Evolutionary conservation across 2,329 filamentous ascomycete species (phyloP).

Genomic region (Ophiocordyceps unilateralis): DNA sequence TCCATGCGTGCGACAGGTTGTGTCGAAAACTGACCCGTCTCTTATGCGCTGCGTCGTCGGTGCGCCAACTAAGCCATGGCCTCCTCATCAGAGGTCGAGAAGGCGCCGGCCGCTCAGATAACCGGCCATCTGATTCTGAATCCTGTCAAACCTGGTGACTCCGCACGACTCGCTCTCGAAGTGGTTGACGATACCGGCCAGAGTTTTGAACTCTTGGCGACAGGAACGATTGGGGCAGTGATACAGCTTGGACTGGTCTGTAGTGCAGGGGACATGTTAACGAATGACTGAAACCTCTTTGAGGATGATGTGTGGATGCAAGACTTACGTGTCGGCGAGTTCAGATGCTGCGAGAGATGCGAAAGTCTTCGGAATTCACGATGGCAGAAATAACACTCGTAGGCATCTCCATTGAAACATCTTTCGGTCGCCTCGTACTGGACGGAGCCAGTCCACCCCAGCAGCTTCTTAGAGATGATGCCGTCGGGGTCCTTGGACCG

Average conservation of each 20-base stretch:
- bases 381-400: slow-evolving; percentile 24
- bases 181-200: slow-evolving; percentile 23
- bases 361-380: slow-evolving; percentile 16
- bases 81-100: not conserved
- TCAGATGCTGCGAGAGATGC: slow-evolving; percentile 31
- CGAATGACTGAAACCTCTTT: not conserved
- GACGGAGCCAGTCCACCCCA: slow-evolving; percentile 22
- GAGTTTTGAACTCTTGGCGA: slow-evolving; percentile 16
- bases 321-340: slow-evolving; percentile 28
- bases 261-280: not conserved
- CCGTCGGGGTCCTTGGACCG: slow-evolving; percentile 26
- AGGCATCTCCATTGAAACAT: slow-evolving; percentile 23
- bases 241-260: slow-evolving; percentile 18
- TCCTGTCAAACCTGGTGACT: slow-evolving; percentile 16
- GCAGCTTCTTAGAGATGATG: slow-evolving; percentile 30
- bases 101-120: not conserved
- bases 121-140: not conserved
- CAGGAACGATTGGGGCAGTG: slow-evolving; percentile 21
- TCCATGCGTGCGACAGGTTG: too few relatives aligned
- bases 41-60: too few relatives aligned
- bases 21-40: too few relatives aligned
- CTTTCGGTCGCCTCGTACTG: slow-evolving; percentile 17
- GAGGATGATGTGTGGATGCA: not conserved
- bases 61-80: not conserved
- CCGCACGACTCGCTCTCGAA: slow-evolving; percentile 25